Evolutionary conservation across 148 eudicot genomes (phyloP).

Genomic region (Fagopyrum esculentum): DNA sequence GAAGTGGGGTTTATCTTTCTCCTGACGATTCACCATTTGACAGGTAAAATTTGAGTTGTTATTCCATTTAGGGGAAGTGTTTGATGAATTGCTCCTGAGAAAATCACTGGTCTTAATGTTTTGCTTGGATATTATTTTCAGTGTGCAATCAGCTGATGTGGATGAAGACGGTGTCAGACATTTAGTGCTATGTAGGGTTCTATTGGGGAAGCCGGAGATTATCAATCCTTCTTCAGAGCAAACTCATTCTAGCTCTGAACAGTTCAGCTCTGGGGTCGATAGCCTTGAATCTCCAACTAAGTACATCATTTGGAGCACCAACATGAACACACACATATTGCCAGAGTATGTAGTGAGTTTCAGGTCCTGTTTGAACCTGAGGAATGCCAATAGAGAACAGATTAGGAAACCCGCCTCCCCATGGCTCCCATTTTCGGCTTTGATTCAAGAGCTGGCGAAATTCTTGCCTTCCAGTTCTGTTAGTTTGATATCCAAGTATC

Average conservation of each 20-base stretch:
- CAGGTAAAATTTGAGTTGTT: slow-evolving; percentile 19
- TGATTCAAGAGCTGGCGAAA: slow-evolving; percentile 38
- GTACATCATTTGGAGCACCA: slow-evolving; percentile 46
- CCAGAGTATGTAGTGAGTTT: slow-evolving; percentile 66
- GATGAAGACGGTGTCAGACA: slow-evolving; percentile 64
- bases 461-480: slow-evolving; percentile 29
- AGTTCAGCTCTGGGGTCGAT: slow-evolving; percentile 49
- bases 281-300: slow-evolving; percentile 32
- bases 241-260: slow-evolving; percentile 36
- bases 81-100: neutral
- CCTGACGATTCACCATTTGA: slow-evolving; percentile 24
- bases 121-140: slow-evolving; percentile 19
- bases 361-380: slow-evolving; percentile 21
- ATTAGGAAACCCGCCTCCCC: slow-evolving; percentile 37
- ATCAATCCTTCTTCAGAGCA: slow-evolving; percentile 36
- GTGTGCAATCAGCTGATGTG: slow-evolving; percentile 34
- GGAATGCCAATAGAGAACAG: neutral
- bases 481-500: slow-evolving; percentile 24
- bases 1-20: slow-evolving; percentile 29
- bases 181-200: slow-evolving; percentile 57
- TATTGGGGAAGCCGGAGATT: slow-evolving; percentile 42
- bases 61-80: neutral
- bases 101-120: neutral
- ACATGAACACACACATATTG: slow-evolving; percentile 68
- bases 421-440: slow-evolving; percentile 57